These are phyloP conservation scores for Plectosphaerella plurivora DNA, from an alignment of 2,329 filamentous ascomycete species.

Conservation along the genomic window DNA sequence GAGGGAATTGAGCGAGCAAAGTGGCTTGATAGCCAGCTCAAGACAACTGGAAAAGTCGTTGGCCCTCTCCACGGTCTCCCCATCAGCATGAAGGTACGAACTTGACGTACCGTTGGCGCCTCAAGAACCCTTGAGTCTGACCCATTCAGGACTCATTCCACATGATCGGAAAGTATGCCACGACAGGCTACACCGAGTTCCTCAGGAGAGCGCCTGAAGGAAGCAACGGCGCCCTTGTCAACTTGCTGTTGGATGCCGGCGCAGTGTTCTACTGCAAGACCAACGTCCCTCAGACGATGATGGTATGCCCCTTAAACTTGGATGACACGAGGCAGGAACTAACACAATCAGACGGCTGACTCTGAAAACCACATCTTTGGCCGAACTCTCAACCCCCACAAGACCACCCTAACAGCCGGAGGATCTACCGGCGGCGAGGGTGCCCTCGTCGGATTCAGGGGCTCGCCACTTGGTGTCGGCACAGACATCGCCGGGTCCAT, in stretches of 20 bases:
- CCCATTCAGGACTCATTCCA: constrained; percentile 59
- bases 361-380: constrained; percentile 45
- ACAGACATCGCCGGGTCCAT: constrained; percentile 39
- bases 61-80: constrained; percentile 62
- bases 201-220: constrained; percentile 44
- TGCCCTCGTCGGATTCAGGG: constrained; percentile 33
- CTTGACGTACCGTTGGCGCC: background rate
- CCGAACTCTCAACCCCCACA: constrained; percentile 56
- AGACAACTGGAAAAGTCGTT: constrained; percentile 31
- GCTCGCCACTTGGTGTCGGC: constrained; percentile 35
- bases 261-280: constrained; percentile 68
- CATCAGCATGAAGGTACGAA: constrained; percentile 27
- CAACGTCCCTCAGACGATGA: constrained; percentile 58
- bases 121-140: constrained; percentile 10
- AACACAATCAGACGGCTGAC: constrained; percentile 49
- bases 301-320: constrained; percentile 17
- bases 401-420: constrained; percentile 55
- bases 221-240: constrained; percentile 52
- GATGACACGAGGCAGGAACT: background rate
- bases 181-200: constrained; percentile 51
- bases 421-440: constrained; percentile 59
- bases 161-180: constrained; percentile 44
- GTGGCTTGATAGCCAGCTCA: constrained; percentile 37
- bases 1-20: constrained; percentile 38
- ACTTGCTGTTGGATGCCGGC: constrained; percentile 53